phyloP scores from a whole-genome alignment of 1,139 yeast genomes.

The Oligophagozyma castellii region DNA sequence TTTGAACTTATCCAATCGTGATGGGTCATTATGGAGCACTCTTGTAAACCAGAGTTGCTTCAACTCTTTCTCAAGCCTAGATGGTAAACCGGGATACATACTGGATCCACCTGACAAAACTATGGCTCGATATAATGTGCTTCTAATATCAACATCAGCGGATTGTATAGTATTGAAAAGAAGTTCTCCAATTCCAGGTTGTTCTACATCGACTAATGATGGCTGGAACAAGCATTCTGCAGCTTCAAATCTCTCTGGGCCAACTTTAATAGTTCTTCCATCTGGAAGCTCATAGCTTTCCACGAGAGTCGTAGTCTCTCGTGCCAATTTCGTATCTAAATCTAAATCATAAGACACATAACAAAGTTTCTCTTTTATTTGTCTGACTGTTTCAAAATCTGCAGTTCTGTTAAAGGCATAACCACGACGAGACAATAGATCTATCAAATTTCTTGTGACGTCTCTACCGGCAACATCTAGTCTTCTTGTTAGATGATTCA shows the following conservation, averaged over 20 bases:
- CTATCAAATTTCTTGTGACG: constrained; percentile 88
- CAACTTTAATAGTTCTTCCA: constrained; percentile 86
- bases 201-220: constrained; percentile 90
- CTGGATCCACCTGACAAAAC: constrained; percentile 96
- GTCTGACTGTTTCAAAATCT: constrained; percentile 96
- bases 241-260: constrained; percentile 94
- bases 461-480: constrained; percentile 97
- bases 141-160: constrained; percentile 87
- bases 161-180: constrained; percentile 84
- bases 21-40: constrained; percentile 76
- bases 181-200: constrained; percentile 91
- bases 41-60: constrained; percentile 91
- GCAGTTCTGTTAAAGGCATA: constrained; percentile 98
- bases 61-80: constrained; percentile 86
- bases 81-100: constrained; percentile 97
- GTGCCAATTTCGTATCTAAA: constrained; percentile 73
- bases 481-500: constrained; percentile 84
- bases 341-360: constrained; percentile 91
- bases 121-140: constrained; percentile 79
- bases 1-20: constrained; percentile 80
- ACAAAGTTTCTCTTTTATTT: constrained; percentile 90
- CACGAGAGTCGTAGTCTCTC: constrained; percentile 87
- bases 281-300: constrained; percentile 91
- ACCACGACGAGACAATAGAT: constrained; percentile 82
- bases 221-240: constrained; percentile 99